A percentile compares a stretch with the other conserved stretches of the same genome.
Evolutionary conservation across 768 basidiomycete genomes (phyloP).

Genomic region (Leccinum barrowsii): DNA sequence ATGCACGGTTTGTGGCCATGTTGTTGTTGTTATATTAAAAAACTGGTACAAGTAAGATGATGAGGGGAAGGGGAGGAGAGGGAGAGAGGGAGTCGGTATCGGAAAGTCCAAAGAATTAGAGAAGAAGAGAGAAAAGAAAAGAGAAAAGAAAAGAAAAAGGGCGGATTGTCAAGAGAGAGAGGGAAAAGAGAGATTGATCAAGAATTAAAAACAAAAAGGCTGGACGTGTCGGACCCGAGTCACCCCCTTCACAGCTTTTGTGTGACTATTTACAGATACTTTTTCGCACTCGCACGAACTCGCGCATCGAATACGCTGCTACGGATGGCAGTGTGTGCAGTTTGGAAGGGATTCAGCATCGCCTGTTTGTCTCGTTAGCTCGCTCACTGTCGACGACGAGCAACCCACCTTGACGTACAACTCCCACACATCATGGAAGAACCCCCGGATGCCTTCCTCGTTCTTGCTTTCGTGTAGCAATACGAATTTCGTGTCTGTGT

Average conservation of each 20-base stretch:
- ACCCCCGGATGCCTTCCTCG: constrained; percentile 91
- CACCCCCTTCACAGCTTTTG: constrained; percentile 10
- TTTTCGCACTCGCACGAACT: constrained; percentile 83
- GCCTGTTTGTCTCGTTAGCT: constrained; percentile 47
- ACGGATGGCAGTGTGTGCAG: constrained; percentile 78
- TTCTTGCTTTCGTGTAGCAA: constrained; percentile 94
- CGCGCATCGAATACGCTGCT: constrained; percentile 79
- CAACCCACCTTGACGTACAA: constrained; percentile 84
- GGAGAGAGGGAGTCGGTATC: background rate
- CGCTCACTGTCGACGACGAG: background rate
- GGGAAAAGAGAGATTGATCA: constrained; percentile 7
- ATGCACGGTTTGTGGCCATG: constrained; percentile 64
- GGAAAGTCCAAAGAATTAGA: constrained; percentile 5
- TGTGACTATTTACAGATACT: constrained; percentile 49
- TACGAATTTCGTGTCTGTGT: constrained; percentile 89
- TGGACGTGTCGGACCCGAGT: constrained; percentile 11
- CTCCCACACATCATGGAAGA: constrained; percentile 97
- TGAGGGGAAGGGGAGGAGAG: background rate
- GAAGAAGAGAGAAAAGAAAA: constrained; percentile 14
- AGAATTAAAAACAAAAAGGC: constrained; percentile 15
- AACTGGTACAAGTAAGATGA: constrained; percentile 21
- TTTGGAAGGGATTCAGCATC: constrained; percentile 94
- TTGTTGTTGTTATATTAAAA: constrained; percentile 15
- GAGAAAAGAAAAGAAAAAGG: constrained; percentile 10
- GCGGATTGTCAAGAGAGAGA: background rate